Percentiles rank a stretch among this genome's conserved stretches.
phyloP scores from a whole-genome alignment of 306 rosid species.

The Cicer judaicum region DNA sequence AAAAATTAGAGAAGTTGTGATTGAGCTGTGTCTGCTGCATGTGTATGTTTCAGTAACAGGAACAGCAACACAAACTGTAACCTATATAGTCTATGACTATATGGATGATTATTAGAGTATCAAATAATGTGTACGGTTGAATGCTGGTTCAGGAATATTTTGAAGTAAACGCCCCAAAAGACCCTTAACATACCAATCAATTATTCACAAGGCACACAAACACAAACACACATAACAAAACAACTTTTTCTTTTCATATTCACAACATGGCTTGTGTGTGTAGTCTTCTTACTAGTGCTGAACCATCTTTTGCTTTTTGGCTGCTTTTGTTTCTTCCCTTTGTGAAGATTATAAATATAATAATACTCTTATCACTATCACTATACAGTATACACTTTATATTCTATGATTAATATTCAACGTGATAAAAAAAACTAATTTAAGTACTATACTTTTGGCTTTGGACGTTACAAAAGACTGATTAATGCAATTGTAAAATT shows the following conservation, averaged over 20 bases:
- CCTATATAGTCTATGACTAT: background rate
- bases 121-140: slow-evolving; percentile 35
- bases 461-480: slow-evolving; percentile 33
- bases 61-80: slow-evolving; percentile 36
- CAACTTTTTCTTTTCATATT: slow-evolving; percentile 47
- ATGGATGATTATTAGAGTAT: slow-evolving; percentile 38
- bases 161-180: slow-evolving; percentile 43
- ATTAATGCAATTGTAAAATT: slow-evolving; percentile 12
- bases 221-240: background rate
- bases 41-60: slow-evolving; percentile 45
- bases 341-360: background rate
- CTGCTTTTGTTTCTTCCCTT: slow-evolving; percentile 52
- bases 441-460: slow-evolving; percentile 33
- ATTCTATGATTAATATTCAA: slow-evolving; percentile 13
- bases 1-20: slow-evolving; percentile 19
- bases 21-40: slow-evolving; percentile 24
- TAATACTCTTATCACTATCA: background rate
- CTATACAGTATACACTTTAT: background rate
- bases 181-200: slow-evolving; percentile 32
- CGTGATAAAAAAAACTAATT: slow-evolving; percentile 32
- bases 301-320: slow-evolving; percentile 53
- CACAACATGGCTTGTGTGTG: slow-evolving; percentile 40
- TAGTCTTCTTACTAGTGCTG: background rate
- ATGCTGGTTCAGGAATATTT: slow-evolving; percentile 44
- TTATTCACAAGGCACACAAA: slow-evolving; percentile 41